phyloP scores from a whole-genome alignment of 2,329 filamentous ascomycete genomes.

The Arthrobotrys sinensis region DNA sequence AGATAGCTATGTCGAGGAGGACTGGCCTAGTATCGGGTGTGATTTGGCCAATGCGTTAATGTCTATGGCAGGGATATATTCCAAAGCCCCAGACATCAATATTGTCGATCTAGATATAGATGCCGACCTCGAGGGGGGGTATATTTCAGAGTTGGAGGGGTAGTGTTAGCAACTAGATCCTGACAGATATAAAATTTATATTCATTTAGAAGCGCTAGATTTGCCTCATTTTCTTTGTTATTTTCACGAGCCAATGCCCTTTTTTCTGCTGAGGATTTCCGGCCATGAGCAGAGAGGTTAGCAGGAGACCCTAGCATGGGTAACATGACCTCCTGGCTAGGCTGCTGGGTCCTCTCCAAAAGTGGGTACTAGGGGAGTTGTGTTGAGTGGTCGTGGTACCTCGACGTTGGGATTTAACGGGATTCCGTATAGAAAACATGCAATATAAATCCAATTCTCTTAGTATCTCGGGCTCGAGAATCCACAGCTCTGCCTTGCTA shows the following conservation, averaged over 20 bases:
- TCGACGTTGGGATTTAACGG: conserved; percentile 38
- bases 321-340: conserved; percentile 56
- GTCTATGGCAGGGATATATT: neutral
- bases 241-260: neutral
- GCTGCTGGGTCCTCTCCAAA: conserved; percentile 45
- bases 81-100: neutral
- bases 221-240: neutral
- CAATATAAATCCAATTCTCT: conserved; percentile 14
- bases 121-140: no score
- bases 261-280: conserved; percentile 11
- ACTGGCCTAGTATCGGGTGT: neutral
- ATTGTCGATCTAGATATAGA: neutral
- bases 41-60: conserved; percentile 18
- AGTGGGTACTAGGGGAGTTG: conserved; percentile 59
- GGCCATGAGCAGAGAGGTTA: conserved; percentile 11
- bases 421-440: conserved; percentile 2
- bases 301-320: conserved; percentile 44
- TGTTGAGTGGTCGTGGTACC: conserved; percentile 61
- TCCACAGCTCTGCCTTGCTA: neutral
- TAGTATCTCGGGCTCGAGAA: neutral
- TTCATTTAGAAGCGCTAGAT: neutral
- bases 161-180: conserved; percentile 1
- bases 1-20: neutral
- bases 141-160: conserved; percentile 3
- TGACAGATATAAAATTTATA: conserved; percentile 23